A percentile compares a stretch with the other conserved stretches of the same genome.
Conservation (phyloP, 768 basidiomycete species). For the Russula foetens region DNA sequence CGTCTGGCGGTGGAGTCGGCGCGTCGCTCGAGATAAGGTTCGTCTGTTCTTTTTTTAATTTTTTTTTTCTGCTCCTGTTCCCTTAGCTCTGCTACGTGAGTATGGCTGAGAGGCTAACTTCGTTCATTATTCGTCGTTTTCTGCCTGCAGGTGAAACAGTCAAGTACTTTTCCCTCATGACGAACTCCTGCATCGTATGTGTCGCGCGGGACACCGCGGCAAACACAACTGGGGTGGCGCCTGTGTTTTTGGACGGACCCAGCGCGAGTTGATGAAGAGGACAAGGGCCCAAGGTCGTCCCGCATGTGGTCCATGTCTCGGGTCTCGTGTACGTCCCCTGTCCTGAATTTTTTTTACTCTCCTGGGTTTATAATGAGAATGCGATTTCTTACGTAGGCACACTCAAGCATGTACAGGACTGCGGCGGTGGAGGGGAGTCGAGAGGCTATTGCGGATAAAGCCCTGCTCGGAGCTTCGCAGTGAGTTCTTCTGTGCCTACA, state of each 20-base stretch:
- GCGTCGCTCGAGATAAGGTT: no score
- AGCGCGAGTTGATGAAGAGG: slow-evolving; percentile 35
- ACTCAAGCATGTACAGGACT: slow-evolving; percentile 75
- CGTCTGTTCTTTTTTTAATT: no score
- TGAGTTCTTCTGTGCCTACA: not conserved
- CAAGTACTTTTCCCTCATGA: no score
- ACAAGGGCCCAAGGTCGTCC: slow-evolving; percentile 38
- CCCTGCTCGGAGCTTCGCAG: not conserved
- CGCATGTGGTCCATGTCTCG: slow-evolving; percentile 73
- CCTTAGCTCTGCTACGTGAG: no score
- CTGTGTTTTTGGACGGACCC: slow-evolving; percentile 60
- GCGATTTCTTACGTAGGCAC: slow-evolving; percentile 57
- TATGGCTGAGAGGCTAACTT: no score
- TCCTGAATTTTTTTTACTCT: not conserved
- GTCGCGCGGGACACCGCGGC: slow-evolving; percentile 71
- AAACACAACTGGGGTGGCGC: slow-evolving; percentile 67
- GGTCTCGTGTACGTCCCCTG: slow-evolving; percentile 48
- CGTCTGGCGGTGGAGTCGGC: no score
- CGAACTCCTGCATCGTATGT: slow-evolving; percentile 84
- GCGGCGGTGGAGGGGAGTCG: slow-evolving; percentile 71
- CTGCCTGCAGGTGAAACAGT: no score
- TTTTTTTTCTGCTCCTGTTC: no score
- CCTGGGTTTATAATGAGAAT: not conserved
- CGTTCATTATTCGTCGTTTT: no score
- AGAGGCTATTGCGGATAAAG: slow-evolving; percentile 57